Conservation (phyloP, 129 eudicot species). For the Rutidosis leptorrhynchoides region DNA sequence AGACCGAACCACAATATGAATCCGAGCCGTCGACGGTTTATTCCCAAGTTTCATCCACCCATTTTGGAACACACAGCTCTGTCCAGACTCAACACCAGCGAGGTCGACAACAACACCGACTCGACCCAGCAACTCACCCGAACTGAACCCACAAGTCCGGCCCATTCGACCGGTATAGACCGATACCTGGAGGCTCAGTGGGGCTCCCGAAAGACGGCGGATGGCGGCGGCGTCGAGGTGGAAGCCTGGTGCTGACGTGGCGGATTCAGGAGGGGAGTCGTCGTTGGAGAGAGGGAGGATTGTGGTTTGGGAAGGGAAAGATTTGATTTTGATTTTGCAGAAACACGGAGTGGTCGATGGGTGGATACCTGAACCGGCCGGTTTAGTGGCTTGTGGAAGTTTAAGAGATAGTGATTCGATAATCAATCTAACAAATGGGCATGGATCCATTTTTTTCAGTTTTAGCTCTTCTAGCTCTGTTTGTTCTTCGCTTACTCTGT, state of each 20-base stretch:
- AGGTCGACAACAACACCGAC: slow-evolving; percentile 42
- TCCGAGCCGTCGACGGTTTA: slow-evolving; percentile 41
- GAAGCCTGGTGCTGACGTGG: slow-evolving; percentile 30
- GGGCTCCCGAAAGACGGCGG: slow-evolving; percentile 55
- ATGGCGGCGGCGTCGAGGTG: slow-evolving; percentile 74
- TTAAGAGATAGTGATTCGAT: slow-evolving; percentile 70
- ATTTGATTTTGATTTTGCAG: slow-evolving; percentile 60
- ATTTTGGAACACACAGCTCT: slow-evolving; percentile 50
- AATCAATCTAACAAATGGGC: slow-evolving; percentile 83
- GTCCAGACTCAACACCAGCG: slow-evolving; percentile 40
- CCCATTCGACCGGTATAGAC: slow-evolving; percentile 77
- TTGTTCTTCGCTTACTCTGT: too few relatives aligned
- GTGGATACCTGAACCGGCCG: slow-evolving; percentile 59
- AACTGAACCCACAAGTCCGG: slow-evolving; percentile 53
- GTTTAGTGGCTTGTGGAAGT: slow-evolving; percentile 51
- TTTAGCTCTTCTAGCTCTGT: too few relatives aligned
- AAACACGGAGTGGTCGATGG: slow-evolving; percentile 75
- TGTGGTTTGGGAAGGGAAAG: slow-evolving; percentile 68
- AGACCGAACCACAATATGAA: slow-evolving; percentile 62
- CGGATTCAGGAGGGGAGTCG: slow-evolving; percentile 19
- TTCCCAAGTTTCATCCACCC: slow-evolving; percentile 82
- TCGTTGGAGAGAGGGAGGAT: slow-evolving; percentile 50
- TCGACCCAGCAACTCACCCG: slow-evolving; percentile 57
- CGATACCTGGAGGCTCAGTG: slow-evolving; percentile 46
- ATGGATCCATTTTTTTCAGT: slow-evolving; percentile 99